Base-by-base conservation (phyloP, 2,329 filamentous ascomycete species). In the Botrytis tulipae region DNA sequence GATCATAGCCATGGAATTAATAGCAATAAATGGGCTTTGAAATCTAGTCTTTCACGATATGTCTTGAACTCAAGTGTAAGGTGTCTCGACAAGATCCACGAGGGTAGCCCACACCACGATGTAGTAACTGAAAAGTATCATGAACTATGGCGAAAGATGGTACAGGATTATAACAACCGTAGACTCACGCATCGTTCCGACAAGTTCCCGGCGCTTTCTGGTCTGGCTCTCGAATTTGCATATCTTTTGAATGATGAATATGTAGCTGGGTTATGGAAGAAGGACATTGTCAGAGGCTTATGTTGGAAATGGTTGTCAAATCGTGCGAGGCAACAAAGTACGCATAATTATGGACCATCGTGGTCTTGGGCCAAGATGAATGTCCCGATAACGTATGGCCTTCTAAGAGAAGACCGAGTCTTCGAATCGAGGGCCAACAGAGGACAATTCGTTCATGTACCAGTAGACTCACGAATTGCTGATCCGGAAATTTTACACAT, bases 131-230 rank as follows among this genome's bases (percentile, higher is more conserved):
- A 46, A 32, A 70, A 70, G 37, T 59, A 62, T 57, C 35, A 73
- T 25, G 63, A 62, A 42, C n/a, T 69, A 20, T 75, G 73, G 74
- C 48, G 69, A 42, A 69, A 40, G 22, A 70, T 74, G 54, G 69
- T 73, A n/a, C 62, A 68, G 46, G 74, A 69, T 48, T 75, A 74
- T 37, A 71, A 57, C 35, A 63, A n/a, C 16, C 73, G 74, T n/a
- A 22, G 73, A 42, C 62, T 75, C 18, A 74, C 74, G 9, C 48
- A 59, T 48, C 54, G 46, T 25, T 57, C 65, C 12, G 74, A 75
- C 54, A 69, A 63, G 18, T 65, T 75, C 20, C 70, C 70, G 3
- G 74, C 74, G 3, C 66, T 75, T 32, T 72, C 73, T 42, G 73
- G 74, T 44, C 73, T 75, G 4, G 74, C 74, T 48, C 22, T 37